phyloP scores from a whole-genome alignment of 2,329 filamentous ascomycete genomes.

The Escovopsis weberi region DNA sequence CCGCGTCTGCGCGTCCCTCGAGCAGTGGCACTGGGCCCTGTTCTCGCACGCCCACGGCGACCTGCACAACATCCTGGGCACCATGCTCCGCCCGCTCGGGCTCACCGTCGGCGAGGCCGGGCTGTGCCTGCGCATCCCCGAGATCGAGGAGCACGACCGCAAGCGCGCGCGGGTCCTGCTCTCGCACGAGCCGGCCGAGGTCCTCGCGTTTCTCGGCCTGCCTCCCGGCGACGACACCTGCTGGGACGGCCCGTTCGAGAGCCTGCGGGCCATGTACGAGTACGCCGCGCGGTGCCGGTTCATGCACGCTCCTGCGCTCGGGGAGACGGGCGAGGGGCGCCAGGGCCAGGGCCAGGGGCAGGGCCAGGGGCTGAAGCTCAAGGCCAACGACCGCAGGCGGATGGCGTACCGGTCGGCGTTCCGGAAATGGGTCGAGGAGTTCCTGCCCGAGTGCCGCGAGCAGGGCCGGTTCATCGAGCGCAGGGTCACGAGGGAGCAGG shows the following conservation, averaged over 20 bases:
- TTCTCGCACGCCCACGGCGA: slow-evolving; percentile 65
- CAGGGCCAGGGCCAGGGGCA: slow-evolving; percentile 14
- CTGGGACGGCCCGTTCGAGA: slow-evolving; percentile 42
- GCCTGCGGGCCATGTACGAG: slow-evolving; percentile 41
- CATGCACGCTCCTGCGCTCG: slow-evolving; percentile 29
- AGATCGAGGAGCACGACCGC: slow-evolving; percentile 47
- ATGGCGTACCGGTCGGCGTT: slow-evolving; percentile 42
- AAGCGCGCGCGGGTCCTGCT: slow-evolving; percentile 46
- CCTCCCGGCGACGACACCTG: slow-evolving; percentile 17
- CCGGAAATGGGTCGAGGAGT: slow-evolving; percentile 46
- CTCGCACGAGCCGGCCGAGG: slow-evolving; percentile 36
- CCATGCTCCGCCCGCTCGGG: slow-evolving; percentile 47
- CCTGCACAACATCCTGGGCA: slow-evolving; percentile 48
- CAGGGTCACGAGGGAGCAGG: slow-evolving; percentile 23
- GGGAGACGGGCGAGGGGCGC: background rate
- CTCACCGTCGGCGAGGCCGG: slow-evolving; percentile 50
- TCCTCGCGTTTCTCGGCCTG: slow-evolving; percentile 51
- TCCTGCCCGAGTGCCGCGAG: slow-evolving; percentile 36
- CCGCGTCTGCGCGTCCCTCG: slow-evolving; percentile 30
- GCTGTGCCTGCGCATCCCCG: slow-evolving; percentile 49
- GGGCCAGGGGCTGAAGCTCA: slow-evolving; percentile 22
- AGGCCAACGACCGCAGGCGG: slow-evolving; percentile 41
- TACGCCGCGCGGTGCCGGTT: slow-evolving; percentile 45
- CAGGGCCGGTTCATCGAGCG: slow-evolving; percentile 19
- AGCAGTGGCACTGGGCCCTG: slow-evolving; percentile 42